Evolutionary conservation across 495 filamentous ascomycete genomes (phyloP).

Genomic region (Annulohypoxylon bovei): DNA sequence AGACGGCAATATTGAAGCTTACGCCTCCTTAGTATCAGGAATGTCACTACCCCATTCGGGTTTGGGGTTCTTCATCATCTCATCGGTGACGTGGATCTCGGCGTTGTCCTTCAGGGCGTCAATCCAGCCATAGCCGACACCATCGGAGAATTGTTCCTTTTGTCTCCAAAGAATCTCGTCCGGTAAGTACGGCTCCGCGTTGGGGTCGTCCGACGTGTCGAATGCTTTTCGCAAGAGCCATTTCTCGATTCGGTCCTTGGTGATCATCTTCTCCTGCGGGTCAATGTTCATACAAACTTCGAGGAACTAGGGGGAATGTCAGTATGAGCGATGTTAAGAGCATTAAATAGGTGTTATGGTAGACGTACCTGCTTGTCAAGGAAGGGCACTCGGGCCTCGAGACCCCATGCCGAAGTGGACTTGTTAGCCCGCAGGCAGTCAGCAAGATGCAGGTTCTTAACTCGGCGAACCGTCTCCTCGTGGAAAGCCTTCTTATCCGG

Average conservation of each 20-base stretch:
- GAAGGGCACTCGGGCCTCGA: conserved; percentile 98
- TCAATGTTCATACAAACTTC: conserved; percentile 92
- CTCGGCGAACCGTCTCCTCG: conserved; percentile 87
- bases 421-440: conserved; percentile 99
- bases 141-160: conserved; percentile 99
- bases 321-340: not conserved
- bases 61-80: conserved; percentile 97
- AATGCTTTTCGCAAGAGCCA: conserved; percentile 97
- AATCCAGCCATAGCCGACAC: conserved; percentile 99
- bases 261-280: conserved; percentile 94
- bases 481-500: conserved; percentile 92
- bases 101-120: conserved; percentile 95
- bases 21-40: conserved; percentile 96
- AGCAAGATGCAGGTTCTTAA: conserved; percentile 94
- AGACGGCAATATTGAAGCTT: conserved; percentile 48
- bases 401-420: conserved; percentile 97
- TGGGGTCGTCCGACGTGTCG: conserved; percentile 87
- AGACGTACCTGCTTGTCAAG: conserved; percentile 80
- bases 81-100: conserved; percentile 86
- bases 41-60: conserved; percentile 90
- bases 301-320: conserved; percentile 73
- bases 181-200: conserved; percentile 82
- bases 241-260: conserved; percentile 90
- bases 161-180: conserved; percentile 96
- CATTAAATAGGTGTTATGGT: not conserved